Evolutionary conservation across 1,284 basidiomycete species (phyloP), one percentile per base, ranked within the genome.

Genomic region (Naganishia albida): DNA sequence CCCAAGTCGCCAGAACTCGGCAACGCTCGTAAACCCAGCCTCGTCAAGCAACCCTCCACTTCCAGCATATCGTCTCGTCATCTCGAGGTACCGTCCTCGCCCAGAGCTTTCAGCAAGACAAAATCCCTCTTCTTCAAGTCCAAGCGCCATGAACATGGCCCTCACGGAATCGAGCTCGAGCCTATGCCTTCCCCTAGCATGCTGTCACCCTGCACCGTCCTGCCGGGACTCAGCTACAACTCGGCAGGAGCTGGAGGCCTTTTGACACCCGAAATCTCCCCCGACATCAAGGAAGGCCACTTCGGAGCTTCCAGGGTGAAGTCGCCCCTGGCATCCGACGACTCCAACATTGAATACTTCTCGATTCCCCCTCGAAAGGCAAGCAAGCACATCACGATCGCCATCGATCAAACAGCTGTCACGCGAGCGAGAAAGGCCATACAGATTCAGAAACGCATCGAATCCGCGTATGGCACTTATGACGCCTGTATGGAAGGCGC

Each of bases 401-500:
- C 57, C 57, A 30, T 60, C 38, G 57, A 60, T 26, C 44, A 46
- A 3, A 50, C 46, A 1, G 48, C 57, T 13, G 25, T 60, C 20
- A 60, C 16, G 10, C 46, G 57, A 40, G 57, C 34, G 20, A 60
- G 25, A 23, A 60, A 60, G 16, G 43, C 34, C 18, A 60, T 60
- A n/a, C 46, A 55, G n/a, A 44, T 43, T 39, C 40, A 46, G 23
- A 52, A 52, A 40, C 44, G 57, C 18, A 46, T 42, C 30, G 53
- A 51, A 20, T 18, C 25, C 20, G 38, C 26, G 7, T 75, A 72
- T 59, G 65, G 69, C 25, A 69, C 70, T 12, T 75, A 70, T 55
- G 74, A 76, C 12, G 59, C 68, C 0, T 76, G 73, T 63, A 77
- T 78, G 75, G 75, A 77, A 49, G 75, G 75, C 39, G 77, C 72